These are phyloP conservation scores for Cercospora brassicicola DNA, from an alignment of 2,329 filamentous ascomycete genomes.

Conservation along the genomic window DNA sequence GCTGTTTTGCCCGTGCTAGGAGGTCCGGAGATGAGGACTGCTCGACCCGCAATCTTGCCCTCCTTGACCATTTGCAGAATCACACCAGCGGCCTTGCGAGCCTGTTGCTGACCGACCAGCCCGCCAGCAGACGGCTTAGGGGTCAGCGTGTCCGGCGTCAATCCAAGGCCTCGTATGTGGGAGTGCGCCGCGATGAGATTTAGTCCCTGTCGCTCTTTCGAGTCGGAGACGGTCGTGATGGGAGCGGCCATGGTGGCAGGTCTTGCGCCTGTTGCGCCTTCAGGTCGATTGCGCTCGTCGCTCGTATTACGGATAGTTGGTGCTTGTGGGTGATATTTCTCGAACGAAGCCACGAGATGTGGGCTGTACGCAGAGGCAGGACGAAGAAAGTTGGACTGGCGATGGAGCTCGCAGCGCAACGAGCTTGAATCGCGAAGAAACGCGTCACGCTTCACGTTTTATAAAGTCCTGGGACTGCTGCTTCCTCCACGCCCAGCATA, in stretches of 20 bases:
- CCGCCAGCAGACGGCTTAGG: constrained; percentile 84
- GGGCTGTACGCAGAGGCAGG: background rate
- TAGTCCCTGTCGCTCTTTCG: constrained; percentile 90
- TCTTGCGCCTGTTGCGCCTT: constrained; percentile 13
- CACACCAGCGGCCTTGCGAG: constrained; percentile 90
- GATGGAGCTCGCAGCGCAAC: background rate
- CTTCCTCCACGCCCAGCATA: background rate
- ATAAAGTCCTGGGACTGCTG: background rate
- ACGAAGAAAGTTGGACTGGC: background rate
- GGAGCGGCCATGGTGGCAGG: constrained; percentile 32
- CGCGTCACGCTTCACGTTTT: background rate
- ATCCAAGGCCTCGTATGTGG: constrained; percentile 92
- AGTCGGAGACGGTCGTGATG: constrained; percentile 86
- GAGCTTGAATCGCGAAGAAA: constrained; percentile 5
- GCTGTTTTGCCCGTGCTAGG: constrained; percentile 98
- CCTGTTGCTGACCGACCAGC: constrained; percentile 93
- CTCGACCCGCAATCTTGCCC: constrained; percentile 94
- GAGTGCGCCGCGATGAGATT: constrained; percentile 98
- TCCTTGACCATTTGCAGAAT: constrained; percentile 99
- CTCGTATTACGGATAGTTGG: background rate
- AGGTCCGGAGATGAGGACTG: constrained; percentile 90
- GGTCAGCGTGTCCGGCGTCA: constrained; percentile 87
- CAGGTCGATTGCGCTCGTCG: background rate
- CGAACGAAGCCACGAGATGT: background rate
- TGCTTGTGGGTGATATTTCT: background rate